Conservation (phyloP, 2,329 filamentous ascomycete genomes). For the Davidsoniella neocaledoniae region DNA sequence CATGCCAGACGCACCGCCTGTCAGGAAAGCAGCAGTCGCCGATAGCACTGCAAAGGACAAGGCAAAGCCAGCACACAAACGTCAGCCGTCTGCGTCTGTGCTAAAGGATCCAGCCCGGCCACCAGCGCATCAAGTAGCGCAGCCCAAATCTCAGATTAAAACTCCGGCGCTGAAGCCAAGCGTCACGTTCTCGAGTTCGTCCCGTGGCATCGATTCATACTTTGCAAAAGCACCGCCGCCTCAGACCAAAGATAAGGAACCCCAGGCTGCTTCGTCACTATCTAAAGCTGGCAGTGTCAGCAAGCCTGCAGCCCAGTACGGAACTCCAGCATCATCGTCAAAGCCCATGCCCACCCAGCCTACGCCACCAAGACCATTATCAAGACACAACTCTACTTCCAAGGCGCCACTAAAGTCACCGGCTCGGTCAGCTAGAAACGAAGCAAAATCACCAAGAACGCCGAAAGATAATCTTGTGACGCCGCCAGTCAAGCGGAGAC, state of each 20-base stretch:
- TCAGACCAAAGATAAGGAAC: not conserved
- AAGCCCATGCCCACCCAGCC: not conserved
- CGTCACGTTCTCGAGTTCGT: constrained; percentile 4
- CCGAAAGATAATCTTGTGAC: not conserved
- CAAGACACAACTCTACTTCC: not conserved
- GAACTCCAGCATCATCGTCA: not conserved
- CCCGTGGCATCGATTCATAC: constrained; percentile 9
- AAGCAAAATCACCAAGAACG: not conserved
- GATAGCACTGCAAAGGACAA: not conserved
- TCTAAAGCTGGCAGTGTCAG: not conserved
- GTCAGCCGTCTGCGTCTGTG: not conserved
- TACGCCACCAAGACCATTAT: not conserved
- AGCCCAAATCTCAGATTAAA: not conserved
- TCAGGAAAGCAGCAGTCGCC: not conserved
- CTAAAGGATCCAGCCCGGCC: not conserved
- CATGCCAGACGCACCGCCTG: constrained; percentile 11
- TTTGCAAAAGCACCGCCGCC: constrained; percentile 3
- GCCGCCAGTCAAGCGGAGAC: constrained; percentile 13
- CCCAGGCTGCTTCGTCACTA: not conserved
- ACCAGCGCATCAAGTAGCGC: not conserved
- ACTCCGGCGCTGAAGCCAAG: not conserved
- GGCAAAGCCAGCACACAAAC: not conserved
- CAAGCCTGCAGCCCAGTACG: not conserved
- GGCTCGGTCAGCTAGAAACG: not conserved
- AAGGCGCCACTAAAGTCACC: not conserved